Base-by-base conservation (phyloP, 139 green algal species). In the Desmodesmus armatus region DNA sequence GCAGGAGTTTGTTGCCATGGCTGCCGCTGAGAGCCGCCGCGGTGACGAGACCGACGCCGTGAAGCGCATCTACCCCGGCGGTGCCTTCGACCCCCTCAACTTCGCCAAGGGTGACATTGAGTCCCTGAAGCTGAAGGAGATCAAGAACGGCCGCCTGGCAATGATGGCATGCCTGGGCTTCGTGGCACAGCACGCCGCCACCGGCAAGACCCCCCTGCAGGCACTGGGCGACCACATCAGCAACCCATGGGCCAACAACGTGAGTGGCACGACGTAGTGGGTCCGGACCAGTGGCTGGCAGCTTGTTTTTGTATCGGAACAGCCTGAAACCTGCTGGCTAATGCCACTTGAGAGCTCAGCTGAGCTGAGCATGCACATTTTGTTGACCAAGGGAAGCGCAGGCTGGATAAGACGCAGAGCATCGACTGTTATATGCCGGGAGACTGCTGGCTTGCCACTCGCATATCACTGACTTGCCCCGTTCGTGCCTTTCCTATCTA, bases 141-240 rank as follows among this genome's bases (percentile, higher is more conserved):
- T 98, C 84, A 98, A 98, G 94, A 98, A 98, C 88, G 96, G 94
- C 71, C 91, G 94, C 80, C 89, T 98, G 21, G 93, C 93, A 29
- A 89, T 91, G 87, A 19, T 91, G 27, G 80, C 87, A 74, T 89
- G 86, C 85, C 74, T 89, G 11, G 85, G 83, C 72, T 87, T 87
- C 43, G 72, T 87, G 19, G 82, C 72, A 51, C 80, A 98, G 92
- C 90, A 98, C 88, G 87, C 88, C 33, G 96, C 94, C 75, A 98
- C 93, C 67, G 94, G 95, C 87, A 96, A 96, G 92, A 89, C 85
- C 51, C 93, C 93, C 31, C 76, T 94, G 27, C 80, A 86, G 29
- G 89, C 89, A 40, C 88, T 96, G 31, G 78, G 83, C 33, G 89
- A 92, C 35, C 94, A 97, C 91, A 71, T 96, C 35, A 82, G 85